Evolutionary conservation across 2,329 filamentous ascomycete species (phyloP).

Genomic region (Pestalotiopsis sp.): DNA sequence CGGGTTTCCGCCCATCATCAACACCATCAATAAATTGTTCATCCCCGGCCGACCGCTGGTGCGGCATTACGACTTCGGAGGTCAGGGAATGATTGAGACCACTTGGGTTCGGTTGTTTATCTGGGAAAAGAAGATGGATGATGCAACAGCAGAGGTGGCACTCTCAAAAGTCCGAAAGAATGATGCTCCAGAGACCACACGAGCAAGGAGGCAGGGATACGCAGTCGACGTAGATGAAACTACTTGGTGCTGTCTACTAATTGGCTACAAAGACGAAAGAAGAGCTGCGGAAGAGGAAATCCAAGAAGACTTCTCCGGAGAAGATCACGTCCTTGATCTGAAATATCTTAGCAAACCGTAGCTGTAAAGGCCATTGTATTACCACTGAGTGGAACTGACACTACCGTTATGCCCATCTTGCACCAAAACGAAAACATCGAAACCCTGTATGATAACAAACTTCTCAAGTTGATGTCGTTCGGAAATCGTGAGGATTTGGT

Average conservation of each 20-base stretch:
- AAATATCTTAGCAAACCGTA: background rate
- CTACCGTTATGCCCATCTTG: too few relatives aligned
- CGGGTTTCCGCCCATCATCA: background rate
- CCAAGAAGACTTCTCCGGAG: background rate
- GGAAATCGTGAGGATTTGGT: too few relatives aligned
- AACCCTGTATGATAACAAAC: too few relatives aligned
- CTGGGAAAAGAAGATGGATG: background rate
- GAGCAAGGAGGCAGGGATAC: background rate
- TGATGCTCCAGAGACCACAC: background rate
- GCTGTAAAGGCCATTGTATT: background rate
- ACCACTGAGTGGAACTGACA: too few relatives aligned
- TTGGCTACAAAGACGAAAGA: background rate
- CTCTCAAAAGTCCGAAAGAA: background rate
- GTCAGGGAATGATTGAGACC: background rate
- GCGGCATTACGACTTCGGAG: constrained; percentile 5
- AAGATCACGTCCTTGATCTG: background rate
- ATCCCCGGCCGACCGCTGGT: background rate
- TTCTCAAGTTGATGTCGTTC: too few relatives aligned
- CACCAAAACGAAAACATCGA: too few relatives aligned
- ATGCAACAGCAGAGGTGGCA: background rate
- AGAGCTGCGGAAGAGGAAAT: background rate
- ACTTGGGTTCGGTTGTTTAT: background rate
- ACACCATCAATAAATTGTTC: constrained; percentile 1
- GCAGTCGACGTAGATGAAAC: background rate
- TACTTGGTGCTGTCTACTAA: background rate